These are phyloP conservation scores for Hymenoscyphus repandus DNA, from an alignment of 2,329 filamentous ascomycete species.

Conservation along the genomic window DNA sequence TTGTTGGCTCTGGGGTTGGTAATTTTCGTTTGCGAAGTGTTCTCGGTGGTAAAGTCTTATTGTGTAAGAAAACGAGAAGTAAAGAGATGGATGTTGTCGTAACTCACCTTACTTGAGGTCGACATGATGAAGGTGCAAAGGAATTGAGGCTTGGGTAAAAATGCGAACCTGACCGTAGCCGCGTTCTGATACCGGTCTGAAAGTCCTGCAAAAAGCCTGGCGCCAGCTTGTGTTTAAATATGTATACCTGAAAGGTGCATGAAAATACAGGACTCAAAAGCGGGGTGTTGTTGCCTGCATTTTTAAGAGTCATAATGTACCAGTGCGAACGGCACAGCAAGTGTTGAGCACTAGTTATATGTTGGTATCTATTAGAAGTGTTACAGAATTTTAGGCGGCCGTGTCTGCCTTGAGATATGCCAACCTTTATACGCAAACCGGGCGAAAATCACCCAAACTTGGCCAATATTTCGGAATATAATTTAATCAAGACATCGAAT, in stretches of 20 bases:
- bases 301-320: not conserved
- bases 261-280: not conserved
- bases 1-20: not conserved
- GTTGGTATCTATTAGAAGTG: not conserved
- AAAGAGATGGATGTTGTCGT: not conserved
- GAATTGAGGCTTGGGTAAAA: not conserved
- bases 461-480: not conserved
- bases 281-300: conserved; percentile 2
- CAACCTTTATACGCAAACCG: not conserved
- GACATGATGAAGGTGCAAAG: not conserved
- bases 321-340: not conserved
- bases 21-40: conserved; percentile 7
- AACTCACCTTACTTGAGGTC: not conserved
- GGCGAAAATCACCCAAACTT: too few species aligned
- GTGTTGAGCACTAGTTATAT: not conserved
- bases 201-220: conserved; percentile 4
- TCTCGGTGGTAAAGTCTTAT: not conserved
- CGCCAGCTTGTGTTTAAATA: not conserved
- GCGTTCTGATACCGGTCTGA: not conserved
- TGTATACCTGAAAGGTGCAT: not conserved
- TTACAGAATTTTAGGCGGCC: not conserved
- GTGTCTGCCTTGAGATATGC: conserved; percentile 4
- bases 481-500: not conserved
- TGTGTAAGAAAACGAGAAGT: not conserved
- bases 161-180: not conserved